A percentile compares a stretch with the other conserved stretches of the same genome.
phyloP scores from a whole-genome alignment of 2,329 filamentous ascomycete species.

The Sporothrix variecibatus region DNA sequence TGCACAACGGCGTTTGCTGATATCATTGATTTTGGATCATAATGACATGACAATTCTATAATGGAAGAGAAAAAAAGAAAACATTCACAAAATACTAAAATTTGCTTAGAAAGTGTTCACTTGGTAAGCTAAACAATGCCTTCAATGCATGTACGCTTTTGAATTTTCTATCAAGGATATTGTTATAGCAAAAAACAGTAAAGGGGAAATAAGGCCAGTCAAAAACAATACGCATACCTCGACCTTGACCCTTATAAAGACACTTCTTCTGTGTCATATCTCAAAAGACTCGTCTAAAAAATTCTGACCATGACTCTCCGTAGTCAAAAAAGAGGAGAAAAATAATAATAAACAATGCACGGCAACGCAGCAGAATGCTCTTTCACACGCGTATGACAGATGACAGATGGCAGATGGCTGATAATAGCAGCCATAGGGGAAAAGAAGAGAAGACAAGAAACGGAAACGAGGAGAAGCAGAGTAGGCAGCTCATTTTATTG shows the following conservation, averaged over 20 bases:
- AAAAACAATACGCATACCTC: neutral
- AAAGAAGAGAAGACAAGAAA: too few relatives aligned
- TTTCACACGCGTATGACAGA: too few relatives aligned
- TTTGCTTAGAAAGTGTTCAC: neutral
- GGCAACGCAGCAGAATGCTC: neutral
- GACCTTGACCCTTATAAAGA: neutral
- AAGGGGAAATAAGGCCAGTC: neutral
- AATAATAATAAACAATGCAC: neutral
- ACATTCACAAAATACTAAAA: neutral
- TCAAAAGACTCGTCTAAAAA: neutral
- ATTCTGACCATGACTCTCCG: neutral
- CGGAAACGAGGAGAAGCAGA: too few relatives aligned
- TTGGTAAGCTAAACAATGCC: neutral
- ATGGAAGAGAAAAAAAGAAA: neutral
- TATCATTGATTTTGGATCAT: neutral
- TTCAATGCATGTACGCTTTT: neutral
- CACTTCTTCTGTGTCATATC: neutral
- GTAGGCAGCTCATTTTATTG: neutral
- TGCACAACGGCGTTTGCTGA: neutral
- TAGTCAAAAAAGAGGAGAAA: neutral
- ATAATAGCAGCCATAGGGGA: too few relatives aligned
- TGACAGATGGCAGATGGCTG: too few relatives aligned
- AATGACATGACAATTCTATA: neutral
- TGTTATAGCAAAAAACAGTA: neutral
- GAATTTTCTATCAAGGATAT: slow-evolving; percentile 3